Base-by-base conservation (phyloP, 495 filamentous ascomycete genomes). In the Penicillium silybi region DNA sequence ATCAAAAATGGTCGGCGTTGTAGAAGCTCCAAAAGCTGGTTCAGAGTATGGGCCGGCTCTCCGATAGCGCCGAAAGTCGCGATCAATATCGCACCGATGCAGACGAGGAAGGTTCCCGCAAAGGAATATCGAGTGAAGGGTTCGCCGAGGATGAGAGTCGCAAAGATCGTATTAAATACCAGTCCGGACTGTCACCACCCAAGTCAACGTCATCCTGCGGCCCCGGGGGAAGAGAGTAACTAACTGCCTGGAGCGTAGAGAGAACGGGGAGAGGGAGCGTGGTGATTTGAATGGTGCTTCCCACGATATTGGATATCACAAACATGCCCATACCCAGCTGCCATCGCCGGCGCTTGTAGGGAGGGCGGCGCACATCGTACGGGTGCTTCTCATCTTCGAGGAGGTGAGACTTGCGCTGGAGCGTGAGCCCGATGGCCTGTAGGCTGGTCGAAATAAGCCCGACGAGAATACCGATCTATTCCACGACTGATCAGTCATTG, bases 251-350 rank as follows among this genome's bases (percentile, higher is more conserved):
- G 18, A 99, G 78, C 0, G 93, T 96, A 26, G 92, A 97, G 17
- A 99, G 79, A 11, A 99, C 91, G 4, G 95, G 95, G 16, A 99
- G 78, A 2, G 93, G 93, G 41, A 99, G 80, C 5, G 91, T 97
- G 6, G 93, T 97, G 64, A 99, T 97, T 65, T 99, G 93, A 52
- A 99, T 93, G 4, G 89, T 90, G 67, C 91, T 96, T 19, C 93
- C 93, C 46, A 97, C 77, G 48, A 99, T 79, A 59, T 99, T 99
- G 54, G 92, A 85, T 45, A 96, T 73, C 53, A 99, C 82, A 74
- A 97, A 99, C 84, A 99, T 95, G 57, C 85, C 79, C 89, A 99
- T 97, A 46, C 93, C 93, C 50, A 97, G 66, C 76, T 99, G 93
- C 93, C 93, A 99, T 80, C 90, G 80, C 66, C 95, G 81, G 64